Conservation (phyloP, 169 alveolate species). For the Babesia ovis region DNA sequence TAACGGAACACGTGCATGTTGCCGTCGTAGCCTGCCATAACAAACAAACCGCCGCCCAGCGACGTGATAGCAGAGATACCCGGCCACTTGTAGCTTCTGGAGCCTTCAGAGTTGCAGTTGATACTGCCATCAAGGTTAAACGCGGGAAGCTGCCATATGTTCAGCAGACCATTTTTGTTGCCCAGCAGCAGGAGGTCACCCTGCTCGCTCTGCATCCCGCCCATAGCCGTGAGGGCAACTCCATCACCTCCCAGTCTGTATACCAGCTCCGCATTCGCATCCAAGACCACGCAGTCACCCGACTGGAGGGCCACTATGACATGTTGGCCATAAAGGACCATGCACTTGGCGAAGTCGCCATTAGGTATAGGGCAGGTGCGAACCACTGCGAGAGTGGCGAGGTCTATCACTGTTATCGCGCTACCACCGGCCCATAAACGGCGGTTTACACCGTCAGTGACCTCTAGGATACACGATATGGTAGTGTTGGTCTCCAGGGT, state of each 20-base stretch:
- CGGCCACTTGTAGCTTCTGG: conserved; percentile 25
- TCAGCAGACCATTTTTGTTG: conserved; percentile 41
- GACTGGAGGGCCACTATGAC: conserved; percentile 53
- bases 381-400: conserved; percentile 40
- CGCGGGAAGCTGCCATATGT: conserved; percentile 49
- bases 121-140: conserved; percentile 48
- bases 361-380: conserved; percentile 40
- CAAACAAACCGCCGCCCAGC: conserved; percentile 58
- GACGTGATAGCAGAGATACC: conserved; percentile 53
- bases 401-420: conserved; percentile 58
- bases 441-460: conserved; percentile 28
- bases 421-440: conserved; percentile 66
- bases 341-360: conserved; percentile 37
- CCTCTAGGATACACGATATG: conserved; percentile 55
- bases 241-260: conserved; percentile 29
- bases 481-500: conserved; percentile 37
- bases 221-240: conserved; percentile 54
- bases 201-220: conserved; percentile 55
- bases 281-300: conserved; percentile 42
- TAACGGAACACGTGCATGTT: conserved; percentile 38
- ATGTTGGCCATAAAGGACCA: conserved; percentile 60
- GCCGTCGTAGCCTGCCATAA: conserved; percentile 65
- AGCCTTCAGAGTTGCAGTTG: conserved; percentile 39
- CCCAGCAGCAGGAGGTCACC: conserved; percentile 66
- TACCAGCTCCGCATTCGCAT: conserved; percentile 36